Conservation (phyloP, 768 basidiomycete species). For the Filobasidium floriforme region DNA sequence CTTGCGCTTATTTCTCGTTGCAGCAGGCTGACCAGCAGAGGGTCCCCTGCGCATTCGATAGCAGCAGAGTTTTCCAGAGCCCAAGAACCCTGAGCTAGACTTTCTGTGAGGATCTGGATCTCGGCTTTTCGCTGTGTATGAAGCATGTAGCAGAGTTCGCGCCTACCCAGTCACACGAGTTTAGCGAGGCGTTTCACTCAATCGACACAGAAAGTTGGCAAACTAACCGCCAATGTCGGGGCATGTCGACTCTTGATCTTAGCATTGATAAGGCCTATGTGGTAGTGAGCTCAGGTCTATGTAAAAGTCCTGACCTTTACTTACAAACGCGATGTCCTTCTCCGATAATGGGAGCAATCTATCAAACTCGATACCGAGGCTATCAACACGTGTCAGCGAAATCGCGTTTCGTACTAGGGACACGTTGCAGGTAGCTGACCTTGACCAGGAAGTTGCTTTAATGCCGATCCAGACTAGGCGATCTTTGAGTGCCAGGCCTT, state of each 20-base stretch:
- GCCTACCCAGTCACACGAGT: constrained; percentile 49
- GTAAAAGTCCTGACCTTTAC: constrained; percentile 5
- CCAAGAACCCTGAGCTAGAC: too few species aligned
- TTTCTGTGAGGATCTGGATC: constrained; percentile 54
- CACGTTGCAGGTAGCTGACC: constrained; percentile 47
- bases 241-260: constrained; percentile 26
- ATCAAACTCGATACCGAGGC: constrained; percentile 53
- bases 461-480: constrained; percentile 77
- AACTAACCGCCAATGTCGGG: constrained; percentile 32
- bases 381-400: constrained; percentile 35
- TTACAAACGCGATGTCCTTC: constrained; percentile 69
- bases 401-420: not conserved
- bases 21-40: too few species aligned
- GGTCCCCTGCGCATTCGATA: too few species aligned
- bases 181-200: not conserved
- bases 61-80: too few species aligned
- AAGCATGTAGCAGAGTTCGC: constrained; percentile 72
- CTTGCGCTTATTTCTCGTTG: too few species aligned
- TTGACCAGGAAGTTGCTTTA: constrained; percentile 58
- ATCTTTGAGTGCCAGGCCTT: constrained; percentile 56
- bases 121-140: constrained; percentile 82
- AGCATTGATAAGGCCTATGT: constrained; percentile 32
- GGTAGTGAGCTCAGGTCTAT: constrained; percentile 25
- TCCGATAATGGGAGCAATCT: constrained; percentile 60
- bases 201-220: not conserved